A percentile compares a stretch with the other conserved stretches of the same genome.
Evolutionary conservation across 2,329 filamentous ascomycete genomes (phyloP).

Genomic region (Diaporthe batatas): DNA sequence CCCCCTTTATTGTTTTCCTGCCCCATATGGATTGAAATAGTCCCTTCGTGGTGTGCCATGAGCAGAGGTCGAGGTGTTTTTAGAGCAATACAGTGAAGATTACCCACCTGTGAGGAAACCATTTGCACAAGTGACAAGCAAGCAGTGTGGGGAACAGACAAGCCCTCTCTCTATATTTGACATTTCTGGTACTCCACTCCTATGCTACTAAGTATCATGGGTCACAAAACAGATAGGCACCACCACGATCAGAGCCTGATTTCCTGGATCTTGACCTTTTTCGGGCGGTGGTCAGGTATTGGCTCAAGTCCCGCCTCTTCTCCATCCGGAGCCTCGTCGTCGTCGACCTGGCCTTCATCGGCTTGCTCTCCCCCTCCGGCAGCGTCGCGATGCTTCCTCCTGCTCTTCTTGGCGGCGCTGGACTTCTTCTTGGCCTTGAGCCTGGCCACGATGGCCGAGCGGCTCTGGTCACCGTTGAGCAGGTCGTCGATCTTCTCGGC

Average conservation of each 20-base stretch:
- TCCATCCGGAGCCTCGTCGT: conserved; percentile 38
- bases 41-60: conserved; percentile 45
- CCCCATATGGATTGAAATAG: conserved; percentile 49
- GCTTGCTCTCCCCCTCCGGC: conserved; percentile 60
- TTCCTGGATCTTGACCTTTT: conserved; percentile 23
- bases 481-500: conserved; percentile 81
- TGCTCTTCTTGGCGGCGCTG: conserved; percentile 84
- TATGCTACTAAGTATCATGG: not conserved
- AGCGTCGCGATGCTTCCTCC: conserved; percentile 80
- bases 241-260: conserved; percentile 6
- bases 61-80: conserved; percentile 45
- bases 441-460: conserved; percentile 74
- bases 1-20: conserved; percentile 61
- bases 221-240: too few species aligned
- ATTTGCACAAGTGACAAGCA: not conserved
- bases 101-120: conserved; percentile 32
- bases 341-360: conserved; percentile 45
- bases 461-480: conserved; percentile 77
- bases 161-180: not conserved
- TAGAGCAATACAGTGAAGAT: conserved; percentile 45
- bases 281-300: not conserved
- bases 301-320: conserved; percentile 34
- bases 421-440: conserved; percentile 77
- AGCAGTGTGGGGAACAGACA: not conserved
- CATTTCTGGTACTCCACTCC: not conserved